These are phyloP conservation scores for Castanea mollissima DNA, from an alignment of 306 rosid genomes.

Conservation along the genomic window DNA sequence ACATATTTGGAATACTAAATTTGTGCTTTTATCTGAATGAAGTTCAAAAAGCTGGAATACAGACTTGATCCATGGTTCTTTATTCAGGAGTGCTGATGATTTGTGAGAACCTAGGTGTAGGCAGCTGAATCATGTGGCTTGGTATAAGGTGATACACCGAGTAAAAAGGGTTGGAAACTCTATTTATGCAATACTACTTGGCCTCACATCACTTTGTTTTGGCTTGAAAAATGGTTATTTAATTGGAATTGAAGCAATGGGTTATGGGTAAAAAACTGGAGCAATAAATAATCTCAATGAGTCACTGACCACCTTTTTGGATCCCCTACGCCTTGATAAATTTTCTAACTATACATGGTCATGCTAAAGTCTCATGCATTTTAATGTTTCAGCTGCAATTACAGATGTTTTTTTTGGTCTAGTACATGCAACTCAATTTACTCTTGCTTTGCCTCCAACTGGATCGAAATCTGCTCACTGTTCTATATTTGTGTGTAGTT, in stretches of 20 bases:
- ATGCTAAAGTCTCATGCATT: background rate
- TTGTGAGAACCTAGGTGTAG: background rate
- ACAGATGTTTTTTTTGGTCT: background rate
- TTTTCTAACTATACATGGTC: background rate
- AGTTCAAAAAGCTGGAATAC: background rate
- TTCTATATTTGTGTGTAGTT: slow-evolving; percentile 5
- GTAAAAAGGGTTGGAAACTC: background rate
- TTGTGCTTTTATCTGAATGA: background rate
- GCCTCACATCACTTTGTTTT: background rate
- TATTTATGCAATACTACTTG: background rate
- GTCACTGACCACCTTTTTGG: background rate
- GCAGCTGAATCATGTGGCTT: background rate
- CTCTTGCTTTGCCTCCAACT: slow-evolving; percentile 10
- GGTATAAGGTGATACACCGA: background rate
- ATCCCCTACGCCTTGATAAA: background rate
- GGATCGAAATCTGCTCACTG: slow-evolving; percentile 3
- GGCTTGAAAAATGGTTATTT: background rate
- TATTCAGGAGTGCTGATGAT: background rate
- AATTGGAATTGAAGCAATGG: background rate
- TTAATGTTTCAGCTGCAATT: background rate
- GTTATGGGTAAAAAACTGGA: background rate
- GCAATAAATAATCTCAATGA: background rate
- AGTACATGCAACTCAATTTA: background rate
- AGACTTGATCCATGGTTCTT: background rate
- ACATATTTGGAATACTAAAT: background rate